A percentile compares a stretch with the other conserved stretches of the same genome.
These are phyloP conservation scores for Peronospora tabacina DNA, from an alignment of 352 stramenopile genomes.

Conservation along the genomic window DNA sequence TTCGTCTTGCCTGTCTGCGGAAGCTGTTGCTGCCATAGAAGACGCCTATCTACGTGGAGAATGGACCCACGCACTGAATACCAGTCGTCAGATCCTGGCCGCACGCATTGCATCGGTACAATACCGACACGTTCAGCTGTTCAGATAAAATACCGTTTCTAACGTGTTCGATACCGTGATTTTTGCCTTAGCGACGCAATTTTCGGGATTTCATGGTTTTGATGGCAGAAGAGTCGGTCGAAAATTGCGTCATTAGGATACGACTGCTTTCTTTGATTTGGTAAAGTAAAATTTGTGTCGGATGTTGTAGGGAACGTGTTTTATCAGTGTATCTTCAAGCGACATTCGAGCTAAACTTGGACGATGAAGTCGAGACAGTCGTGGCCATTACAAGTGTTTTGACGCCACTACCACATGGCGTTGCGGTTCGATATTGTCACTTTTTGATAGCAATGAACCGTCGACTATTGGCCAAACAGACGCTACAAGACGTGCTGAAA, in stretches of 20 bases:
- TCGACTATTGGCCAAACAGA: constrained; percentile 22
- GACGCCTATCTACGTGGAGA: constrained; percentile 54
- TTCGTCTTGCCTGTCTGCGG: constrained; percentile 1
- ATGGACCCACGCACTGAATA: constrained; percentile 40
- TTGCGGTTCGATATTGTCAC: constrained; percentile 51
- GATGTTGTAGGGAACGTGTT: constrained; percentile 37
- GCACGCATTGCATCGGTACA: constrained; percentile 28
- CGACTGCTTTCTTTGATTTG: background rate
- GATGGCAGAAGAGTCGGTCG: constrained; percentile 20
- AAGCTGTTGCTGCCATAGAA: constrained; percentile 34
- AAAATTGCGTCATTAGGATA: background rate
- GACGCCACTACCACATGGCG: constrained; percentile 30
- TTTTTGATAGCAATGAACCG: constrained; percentile 61
- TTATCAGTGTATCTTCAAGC: constrained; percentile 60
- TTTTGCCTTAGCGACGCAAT: too few species aligned
- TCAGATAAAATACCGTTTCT: background rate
- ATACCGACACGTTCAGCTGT: background rate
- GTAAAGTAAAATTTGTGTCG: background rate
- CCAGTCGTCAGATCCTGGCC: constrained; percentile 39
- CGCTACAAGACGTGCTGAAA: constrained; percentile 23
- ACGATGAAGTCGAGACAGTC: constrained; percentile 50
- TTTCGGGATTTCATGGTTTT: constrained; percentile 4
- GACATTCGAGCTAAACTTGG: constrained; percentile 50
- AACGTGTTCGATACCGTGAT: background rate
- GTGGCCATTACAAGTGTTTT: constrained; percentile 35